Base-by-base conservation (phyloP, 495 filamentous ascomycete species). In the Sordaria brevicollis region DNA sequence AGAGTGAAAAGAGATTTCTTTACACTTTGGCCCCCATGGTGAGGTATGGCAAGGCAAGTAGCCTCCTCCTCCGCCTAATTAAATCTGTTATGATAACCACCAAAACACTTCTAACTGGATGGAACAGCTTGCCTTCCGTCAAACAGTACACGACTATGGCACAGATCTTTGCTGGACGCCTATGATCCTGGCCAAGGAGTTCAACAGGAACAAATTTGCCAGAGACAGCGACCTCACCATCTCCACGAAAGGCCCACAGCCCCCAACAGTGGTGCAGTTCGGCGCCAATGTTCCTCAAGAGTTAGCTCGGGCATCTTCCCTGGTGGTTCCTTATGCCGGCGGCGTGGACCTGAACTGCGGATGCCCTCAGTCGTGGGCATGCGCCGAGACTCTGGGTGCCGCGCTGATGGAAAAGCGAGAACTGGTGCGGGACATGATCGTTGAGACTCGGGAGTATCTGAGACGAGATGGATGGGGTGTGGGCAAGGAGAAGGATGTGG, bases 141-240 rank as follows among this genome's bases (percentile, higher is more conserved):
- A 88, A 66, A 87, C 89, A 0, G 83, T 87, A 4, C 80, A 84
- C 43, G 78, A 84, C 35, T 90, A 88, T 75, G 83, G 83, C 37
- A 85, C 86, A 17, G 89, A 90, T 74, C 76, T 91, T 21, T 85
- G 85, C 71, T 90, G 89, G 82, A 90, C 89, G 7, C 89, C 89
- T 41, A 91, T 91, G 89, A 87, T 90, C 71, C 79, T 91, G 35
- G 88, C 89, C 54, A 90, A 90, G 74, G 89, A 91, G 77, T 91
- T 90, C 75, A 88, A 89, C 74, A 81, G 89, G 31, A 87, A 80
- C 72, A 70, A 74, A 7, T 76, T 84, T 66, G 89, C 89, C 39
- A 81, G 89, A 68, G 85, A 89, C 71, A 86, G 84, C 75, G 89
- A 82, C 66, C 76, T 84, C 66, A 79, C 78, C 19, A 72, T 80